phyloP scores from a whole-genome alignment of 495 filamentous ascomycete genomes.

The Sporormia fimetaria region DNA sequence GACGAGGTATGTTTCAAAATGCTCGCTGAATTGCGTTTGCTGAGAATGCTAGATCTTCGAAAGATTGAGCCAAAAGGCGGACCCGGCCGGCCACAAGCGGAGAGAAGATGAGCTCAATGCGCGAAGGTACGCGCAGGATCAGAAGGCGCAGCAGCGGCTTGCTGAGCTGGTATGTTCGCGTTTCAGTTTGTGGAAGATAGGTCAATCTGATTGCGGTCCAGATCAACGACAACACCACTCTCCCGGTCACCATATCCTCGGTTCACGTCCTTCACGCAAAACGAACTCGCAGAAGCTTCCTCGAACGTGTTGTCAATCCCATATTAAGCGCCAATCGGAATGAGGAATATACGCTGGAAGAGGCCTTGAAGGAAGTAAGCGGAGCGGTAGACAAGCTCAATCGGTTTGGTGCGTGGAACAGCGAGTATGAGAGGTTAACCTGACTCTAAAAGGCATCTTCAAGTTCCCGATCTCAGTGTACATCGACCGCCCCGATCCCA shows the following conservation, averaged over 20 bases:
- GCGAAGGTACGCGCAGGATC: slow-evolving; percentile 50
- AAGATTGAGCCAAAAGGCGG: slow-evolving; percentile 48
- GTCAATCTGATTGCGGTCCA: slow-evolving; percentile 26
- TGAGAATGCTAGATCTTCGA: slow-evolving; percentile 46
- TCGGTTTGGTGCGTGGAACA: slow-evolving; percentile 50
- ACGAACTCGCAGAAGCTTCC: slow-evolving; percentile 67
- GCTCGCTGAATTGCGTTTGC: not conserved
- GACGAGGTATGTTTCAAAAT: slow-evolving; percentile 39
- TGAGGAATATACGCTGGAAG: slow-evolving; percentile 59
- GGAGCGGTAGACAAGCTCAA: slow-evolving; percentile 60
- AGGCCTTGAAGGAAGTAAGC: slow-evolving; percentile 60
- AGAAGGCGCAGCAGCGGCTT: slow-evolving; percentile 53
- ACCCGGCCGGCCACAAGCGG: slow-evolving; percentile 50
- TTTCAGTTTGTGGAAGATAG: not conserved
- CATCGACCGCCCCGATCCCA: slow-evolving; percentile 54
- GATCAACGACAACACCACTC: slow-evolving; percentile 69
- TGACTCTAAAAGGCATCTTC: slow-evolving; percentile 57
- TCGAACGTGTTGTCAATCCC: slow-evolving; percentile 66
- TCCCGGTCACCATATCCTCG: slow-evolving; percentile 68
- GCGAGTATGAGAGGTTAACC: not conserved
- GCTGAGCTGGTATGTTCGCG: slow-evolving; percentile 39
- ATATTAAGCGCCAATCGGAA: slow-evolving; percentile 57
- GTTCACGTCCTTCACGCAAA: slow-evolving; percentile 67
- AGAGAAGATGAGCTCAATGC: slow-evolving; percentile 52
- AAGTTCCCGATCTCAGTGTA: slow-evolving; percentile 69